These are phyloP conservation scores for Leccinum pallidistipes DNA, from an alignment of 1,284 basidiomycete species.

Conservation along the genomic window DNA sequence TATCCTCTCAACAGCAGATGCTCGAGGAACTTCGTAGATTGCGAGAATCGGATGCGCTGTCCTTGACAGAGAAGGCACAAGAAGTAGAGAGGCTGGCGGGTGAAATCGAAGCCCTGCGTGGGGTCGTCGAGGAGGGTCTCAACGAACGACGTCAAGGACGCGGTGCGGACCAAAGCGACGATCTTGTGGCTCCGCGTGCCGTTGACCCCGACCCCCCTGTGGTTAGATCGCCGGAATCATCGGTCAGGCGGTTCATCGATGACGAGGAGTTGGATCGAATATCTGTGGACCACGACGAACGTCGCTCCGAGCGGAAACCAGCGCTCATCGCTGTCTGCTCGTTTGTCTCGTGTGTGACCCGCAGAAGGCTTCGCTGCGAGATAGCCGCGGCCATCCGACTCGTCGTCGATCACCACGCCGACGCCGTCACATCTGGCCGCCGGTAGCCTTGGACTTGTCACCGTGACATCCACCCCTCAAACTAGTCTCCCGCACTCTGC, in stretches of 20 bases:
- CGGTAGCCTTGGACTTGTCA: too few relatives aligned
- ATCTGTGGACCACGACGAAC: slow-evolving; percentile 36
- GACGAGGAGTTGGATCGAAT: slow-evolving; percentile 35
- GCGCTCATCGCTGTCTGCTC: too few relatives aligned
- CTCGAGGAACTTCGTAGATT: slow-evolving; percentile 64
- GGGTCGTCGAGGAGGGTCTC: slow-evolving; percentile 81
- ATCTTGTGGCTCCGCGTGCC: background rate
- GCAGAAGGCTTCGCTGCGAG: too few relatives aligned
- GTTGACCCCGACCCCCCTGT: slow-evolving; percentile 1
- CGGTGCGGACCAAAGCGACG: slow-evolving; percentile 25
- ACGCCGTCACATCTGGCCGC: too few relatives aligned
- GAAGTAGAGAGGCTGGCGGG: slow-evolving; percentile 77
- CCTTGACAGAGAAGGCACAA: slow-evolving; percentile 57
- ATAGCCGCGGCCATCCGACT: too few relatives aligned
- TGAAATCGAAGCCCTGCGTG: slow-evolving; percentile 80
- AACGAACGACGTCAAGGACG: slow-evolving; percentile 56
- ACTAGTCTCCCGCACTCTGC: too few relatives aligned
- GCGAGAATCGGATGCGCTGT: slow-evolving; percentile 60
- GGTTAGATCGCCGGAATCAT: slow-evolving; percentile 7
- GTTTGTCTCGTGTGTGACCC: too few relatives aligned
- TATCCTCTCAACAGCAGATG: slow-evolving; percentile 69
- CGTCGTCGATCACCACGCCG: too few relatives aligned
- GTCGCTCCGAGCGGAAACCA: slow-evolving; percentile 31
- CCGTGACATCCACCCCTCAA: too few relatives aligned
- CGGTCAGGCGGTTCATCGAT: slow-evolving; percentile 27